Base-by-base conservation (phyloP, 176 grass and related monocot genomes). In the Coix lacrymajobi region DNA sequence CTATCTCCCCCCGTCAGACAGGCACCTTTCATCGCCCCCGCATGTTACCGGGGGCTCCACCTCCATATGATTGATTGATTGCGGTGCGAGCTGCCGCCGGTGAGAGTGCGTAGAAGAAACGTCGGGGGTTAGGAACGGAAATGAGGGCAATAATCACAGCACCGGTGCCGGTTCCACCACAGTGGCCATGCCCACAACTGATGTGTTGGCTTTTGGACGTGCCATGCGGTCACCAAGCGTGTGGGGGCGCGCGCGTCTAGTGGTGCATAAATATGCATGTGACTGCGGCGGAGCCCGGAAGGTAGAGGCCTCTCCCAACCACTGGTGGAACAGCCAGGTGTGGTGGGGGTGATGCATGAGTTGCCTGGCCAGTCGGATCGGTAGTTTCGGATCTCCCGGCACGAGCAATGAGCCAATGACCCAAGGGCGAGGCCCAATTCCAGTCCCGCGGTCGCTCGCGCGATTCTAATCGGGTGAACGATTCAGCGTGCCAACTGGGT, bases 301-400 rank as follows among this genome's bases (percentile, higher is more conserved):
- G 15, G 49, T n/a, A n/a, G n/a, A n/a, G n/a, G n/a, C n/a, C n/a
- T n/a, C n/a, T n/a, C n/a, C n/a, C n/a, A n/a, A n/a, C n/a, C n/a
- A n/a, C n/a, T n/a, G n/a, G n/a, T n/a, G n/a, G n/a, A 22, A 48
- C 60, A 22, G 11, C 3, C 3, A 4, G 6, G 40, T 41, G 37
- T 22, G 66, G 66, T 22, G 33, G 66, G 20, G 31, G 2, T 8
- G 12, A 8, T 69, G 20, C 49, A 15, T 41, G 68, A 29, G 37
- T 9, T n/a, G 36, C 25, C 37, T 2, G 15, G 25, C 44, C 9
- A n/a, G 39, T 49, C 3, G 30, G 30, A 51, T 60, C 7, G 52
- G 52, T 32, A 51, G 79, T 71, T 77, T 87, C 73, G 51, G 49
- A 63, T 64, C 79, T 83, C 38, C 79, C 38, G 66, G 85, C 73